These are phyloP conservation scores for Brassica napus DNA, from an alignment of 345 rosid genomes.

Conservation along the genomic window DNA sequence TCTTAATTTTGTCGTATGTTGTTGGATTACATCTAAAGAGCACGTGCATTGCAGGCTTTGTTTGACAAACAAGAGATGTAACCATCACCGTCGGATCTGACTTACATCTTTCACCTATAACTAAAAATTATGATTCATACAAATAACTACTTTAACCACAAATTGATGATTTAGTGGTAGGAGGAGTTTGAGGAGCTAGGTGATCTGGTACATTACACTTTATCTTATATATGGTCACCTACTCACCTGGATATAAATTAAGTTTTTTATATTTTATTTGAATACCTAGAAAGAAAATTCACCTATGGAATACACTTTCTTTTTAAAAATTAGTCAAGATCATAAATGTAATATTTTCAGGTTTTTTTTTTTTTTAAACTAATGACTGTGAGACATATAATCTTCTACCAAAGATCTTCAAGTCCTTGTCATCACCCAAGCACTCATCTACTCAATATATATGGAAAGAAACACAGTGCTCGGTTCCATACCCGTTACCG, in stretches of 20 bases:
- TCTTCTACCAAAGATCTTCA: not conserved
- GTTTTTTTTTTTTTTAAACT: no score
- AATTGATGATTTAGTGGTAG: no score
- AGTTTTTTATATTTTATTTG: no score
- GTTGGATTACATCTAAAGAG: constrained; percentile 57
- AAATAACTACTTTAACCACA: not conserved
- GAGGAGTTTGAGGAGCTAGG: not conserved
- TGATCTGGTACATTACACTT: no score
- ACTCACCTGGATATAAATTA: no score
- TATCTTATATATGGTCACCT: no score
- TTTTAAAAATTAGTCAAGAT: no score
- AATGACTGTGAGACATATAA: not conserved
- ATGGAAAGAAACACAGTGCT: not conserved
- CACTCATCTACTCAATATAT: not conserved
- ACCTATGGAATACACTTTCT: no score
- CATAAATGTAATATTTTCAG: no score
- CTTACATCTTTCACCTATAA: constrained; percentile 17
- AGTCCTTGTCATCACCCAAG: not conserved
- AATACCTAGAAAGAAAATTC: no score
- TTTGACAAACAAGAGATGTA: constrained; percentile 35
- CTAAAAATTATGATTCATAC: not conserved
- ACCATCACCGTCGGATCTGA: constrained; percentile 32
- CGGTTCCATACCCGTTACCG: not conserved
- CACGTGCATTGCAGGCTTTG: constrained; percentile 60
- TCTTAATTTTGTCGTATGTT: constrained; percentile 58